Evolutionary conservation across 129 eudicot genomes (phyloP), one percentile per base, ranked within the genome.

Genomic region (Saussurea involucrata): DNA sequence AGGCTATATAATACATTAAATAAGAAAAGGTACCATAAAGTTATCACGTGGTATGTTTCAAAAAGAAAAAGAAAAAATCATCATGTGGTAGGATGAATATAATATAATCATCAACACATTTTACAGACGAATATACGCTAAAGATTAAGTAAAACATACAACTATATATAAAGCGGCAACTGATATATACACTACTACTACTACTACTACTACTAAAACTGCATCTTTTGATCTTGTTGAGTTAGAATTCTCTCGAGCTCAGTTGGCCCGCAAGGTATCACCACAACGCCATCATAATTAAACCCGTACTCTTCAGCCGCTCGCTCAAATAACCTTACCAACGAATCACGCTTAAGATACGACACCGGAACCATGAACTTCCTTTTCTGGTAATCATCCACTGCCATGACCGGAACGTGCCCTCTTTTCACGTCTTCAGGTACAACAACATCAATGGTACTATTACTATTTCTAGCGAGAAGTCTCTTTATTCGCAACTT

Each of bases 291-390:
- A 22, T 76, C 78, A 22, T 76, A 68, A 9, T 49, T 21, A 69
- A 71, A 82, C 27, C 74, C 81, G 21, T 44, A 76, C 74, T 71
- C 85, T 22, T 82, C 85, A 0, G 78, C 78, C 0, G 78, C 81
- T 12, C 42, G 44, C 24, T 71, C 85, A 73, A 82, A 37, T 24
- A 82, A 42, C 8, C 55, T 76, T 17, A 82, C 67, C 44, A 81
- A 82, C 3, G 63, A 63, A 8, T 9, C 33, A 0, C 33, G 61
- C 31, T 64, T 76, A 61, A 82, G 85, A 69, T 76, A 82, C 4
- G 81, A 34, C 63, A 82, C 72, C 24, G 81, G 81, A 63, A 82
- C 73, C 24, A 76, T 63, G 24, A 70, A 82, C 80, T 77, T 76
- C n/a, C 63, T 46, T 27, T 82, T 73, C 8, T 82, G 78, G 15